Percentiles rank a stretch among this genome's conserved stretches.
Evolutionary conservation across 495 filamentous ascomycete genomes (phyloP).

Genomic region (Talaromyces wortmannii): DNA sequence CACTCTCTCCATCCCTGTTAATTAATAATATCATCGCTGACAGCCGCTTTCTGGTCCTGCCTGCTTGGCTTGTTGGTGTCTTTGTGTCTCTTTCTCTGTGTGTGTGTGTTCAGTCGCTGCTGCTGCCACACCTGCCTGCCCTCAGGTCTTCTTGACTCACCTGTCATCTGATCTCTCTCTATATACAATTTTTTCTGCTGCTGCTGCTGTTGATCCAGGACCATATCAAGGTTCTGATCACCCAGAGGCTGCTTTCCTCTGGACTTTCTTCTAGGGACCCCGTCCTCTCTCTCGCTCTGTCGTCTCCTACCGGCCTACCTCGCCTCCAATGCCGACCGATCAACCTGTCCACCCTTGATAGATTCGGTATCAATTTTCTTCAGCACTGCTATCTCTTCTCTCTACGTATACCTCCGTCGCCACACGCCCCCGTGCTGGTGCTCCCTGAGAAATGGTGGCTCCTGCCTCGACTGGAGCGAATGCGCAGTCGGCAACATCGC

Average conservation of each 20-base stretch:
- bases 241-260: not conserved
- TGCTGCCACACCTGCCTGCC: too few relatives aligned
- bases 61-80: too few relatives aligned
- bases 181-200: not conserved
- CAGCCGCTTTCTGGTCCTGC: too few relatives aligned
- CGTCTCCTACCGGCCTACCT: constrained; percentile 2
- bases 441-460: constrained; percentile 38
- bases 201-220: too few relatives aligned
- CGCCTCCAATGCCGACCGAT: constrained; percentile 4
- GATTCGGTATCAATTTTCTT: constrained; percentile 11
- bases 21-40: too few relatives aligned
- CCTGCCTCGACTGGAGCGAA: constrained; percentile 41
- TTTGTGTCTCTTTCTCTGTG: too few relatives aligned
- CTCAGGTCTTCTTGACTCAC: too few relatives aligned
- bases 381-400: constrained; percentile 9
- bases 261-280: constrained; percentile 4
- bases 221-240: too few relatives aligned
- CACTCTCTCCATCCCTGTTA: too few relatives aligned
- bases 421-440: not conserved
- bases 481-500: constrained; percentile 25
- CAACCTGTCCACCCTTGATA: constrained; percentile 3
- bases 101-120: too few relatives aligned
- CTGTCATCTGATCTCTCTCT: not conserved
- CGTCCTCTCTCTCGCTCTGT: constrained; percentile 8
- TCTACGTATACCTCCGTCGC: constrained; percentile 10